Conservation (phyloP, 2,329 filamentous ascomycete species). For the Clonostachys solani region DNA sequence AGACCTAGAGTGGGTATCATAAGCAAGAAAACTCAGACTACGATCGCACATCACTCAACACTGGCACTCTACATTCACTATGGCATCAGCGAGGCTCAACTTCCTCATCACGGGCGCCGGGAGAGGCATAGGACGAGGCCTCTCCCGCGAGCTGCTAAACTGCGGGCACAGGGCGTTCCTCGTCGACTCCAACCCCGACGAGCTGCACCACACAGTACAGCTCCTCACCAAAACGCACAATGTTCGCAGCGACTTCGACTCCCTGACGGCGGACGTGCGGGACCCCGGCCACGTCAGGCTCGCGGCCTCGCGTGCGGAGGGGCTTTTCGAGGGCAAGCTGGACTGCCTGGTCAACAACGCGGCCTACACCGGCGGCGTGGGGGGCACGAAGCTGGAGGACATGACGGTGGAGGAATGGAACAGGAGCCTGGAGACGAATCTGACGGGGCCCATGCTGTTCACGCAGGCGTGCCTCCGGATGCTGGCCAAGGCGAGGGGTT, state of each 20-base stretch:
- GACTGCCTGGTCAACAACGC: slow-evolving; percentile 37
- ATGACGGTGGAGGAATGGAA: slow-evolving; percentile 31
- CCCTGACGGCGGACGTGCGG: slow-evolving; percentile 22
- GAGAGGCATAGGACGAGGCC: slow-evolving; percentile 12
- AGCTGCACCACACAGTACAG: slow-evolving; percentile 26
- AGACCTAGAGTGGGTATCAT: too few species aligned
- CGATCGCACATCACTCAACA: not conserved
- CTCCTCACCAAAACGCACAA: slow-evolving; percentile 10
- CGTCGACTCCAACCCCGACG: slow-evolving; percentile 26
- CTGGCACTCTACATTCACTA: not conserved
- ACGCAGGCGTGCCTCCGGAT: slow-evolving; percentile 18
- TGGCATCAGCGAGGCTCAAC: slow-evolving; percentile 4
- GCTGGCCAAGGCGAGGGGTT: slow-evolving; percentile 13
- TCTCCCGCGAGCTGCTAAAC: slow-evolving; percentile 21
- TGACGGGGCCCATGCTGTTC: slow-evolving; percentile 26
- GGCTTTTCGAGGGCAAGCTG: slow-evolving; percentile 25
- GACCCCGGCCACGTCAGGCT: slow-evolving; percentile 19
- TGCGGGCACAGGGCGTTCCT: slow-evolving; percentile 32
- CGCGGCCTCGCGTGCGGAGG: slow-evolving; percentile 17
- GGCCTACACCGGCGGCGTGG: slow-evolving; percentile 26
- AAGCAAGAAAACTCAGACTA: not conserved
- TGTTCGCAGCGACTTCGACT: slow-evolving; percentile 9
- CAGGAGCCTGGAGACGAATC: slow-evolving; percentile 25
- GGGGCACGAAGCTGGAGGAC: slow-evolving; percentile 16
- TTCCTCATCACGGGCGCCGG: slow-evolving; percentile 15